Base-by-base conservation (phyloP, 1,284 basidiomycete species). In the Flammula alnicola region DNA sequence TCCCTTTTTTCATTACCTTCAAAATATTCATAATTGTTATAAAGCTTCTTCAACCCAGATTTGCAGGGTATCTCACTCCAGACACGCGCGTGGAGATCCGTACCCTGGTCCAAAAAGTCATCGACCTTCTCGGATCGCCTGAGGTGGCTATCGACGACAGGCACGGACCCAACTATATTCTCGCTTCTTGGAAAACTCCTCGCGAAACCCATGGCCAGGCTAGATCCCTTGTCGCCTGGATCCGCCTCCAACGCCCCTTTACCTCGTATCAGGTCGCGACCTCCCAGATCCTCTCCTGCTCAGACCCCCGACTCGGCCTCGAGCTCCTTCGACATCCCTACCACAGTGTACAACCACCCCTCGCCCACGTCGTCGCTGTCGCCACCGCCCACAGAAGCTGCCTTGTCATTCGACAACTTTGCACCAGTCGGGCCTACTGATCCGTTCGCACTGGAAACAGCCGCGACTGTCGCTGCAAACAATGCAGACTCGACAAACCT, bases 101-200 rank as follows among this genome's bases (percentile, higher is more conserved):
- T 10, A 60, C 65, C 1, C 72, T 80, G 12, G 85, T 91, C 1
- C 79, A 84, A 60, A 77, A 77, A 44, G 80, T 87, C 42, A 77
- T 86, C 37, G 78, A 88, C 54, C 74, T 89, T 6, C 74, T 88
- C 2, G 75, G 77, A 3, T 81, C 82, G 0, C 74, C 84, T 1
- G 83, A 86, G 44, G 79, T 91, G 14, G 80, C 80, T 14, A 76
- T 89, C 50, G 88, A 91, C 65, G 86, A 89, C 30, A 82, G 80
- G 5, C 88, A 91, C 61, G 85, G 84, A 1, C 88, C 88, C 4
- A 83, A 59, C 72, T 90, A 5, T 91, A 89, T 63, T 80, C 89
- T 0, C 81, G 80, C 40, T 91, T 91, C 77, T 73, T 91, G 27
- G 76, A 79, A 79, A 83, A 25, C 76, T 91, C 2, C 76, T 91